Base-by-base conservation (phyloP, 108 stramenopile genomes). In the Licmophora abbreviata region DNA sequence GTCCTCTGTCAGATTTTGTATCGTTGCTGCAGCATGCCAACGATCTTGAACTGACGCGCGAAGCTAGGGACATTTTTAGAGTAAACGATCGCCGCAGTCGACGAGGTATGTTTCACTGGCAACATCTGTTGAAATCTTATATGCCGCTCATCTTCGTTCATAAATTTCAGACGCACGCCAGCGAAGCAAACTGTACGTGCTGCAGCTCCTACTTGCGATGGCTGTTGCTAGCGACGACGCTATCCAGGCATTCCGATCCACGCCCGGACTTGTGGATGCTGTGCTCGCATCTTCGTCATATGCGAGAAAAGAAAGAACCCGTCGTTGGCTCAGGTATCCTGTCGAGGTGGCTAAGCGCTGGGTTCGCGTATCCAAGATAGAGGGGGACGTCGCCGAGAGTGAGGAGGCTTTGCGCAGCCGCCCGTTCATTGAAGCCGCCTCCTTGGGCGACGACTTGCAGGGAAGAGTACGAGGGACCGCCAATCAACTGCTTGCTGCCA, bases 401-500 rank as follows among this genome's bases (percentile, higher is more conserved):
- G 38, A 6, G 31, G 37, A 37, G 7, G 7, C n/a, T n/a, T 21
- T n/a, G n/a, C 27, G 30, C 9, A 30, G 38, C 1, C 44, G 50
- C 27, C 73, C 73, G 2, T 79, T 75, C 37, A 53, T 78, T 25
- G 60, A 60, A 42, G 72, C 72, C 1, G 56, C 69, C 10, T 58
- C 64, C n/a, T 20, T 77, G 9, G 17, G 29, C 29, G 51, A 64
- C 21, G 63, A 56, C 28, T 44, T 74, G 10, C 48, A 58, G 10
- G 85, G 81, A 12, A 50, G 79, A 52, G 58, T 88, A 1, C 71
- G 69, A 48, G 64, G 78, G 44, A 83, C 73, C 8, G 77, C 88
- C 22, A 90, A 90, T 56, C 82, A 83, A 58, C 55, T 90, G 5
- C 65, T 90, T 26, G 88, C 88, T 25, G 83, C 81, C 14, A 73